Evolutionary conservation across 1,139 yeast species (phyloP), one percentile per base, ranked within the genome.

Genomic region (Arxiozyma slooffiae): DNA sequence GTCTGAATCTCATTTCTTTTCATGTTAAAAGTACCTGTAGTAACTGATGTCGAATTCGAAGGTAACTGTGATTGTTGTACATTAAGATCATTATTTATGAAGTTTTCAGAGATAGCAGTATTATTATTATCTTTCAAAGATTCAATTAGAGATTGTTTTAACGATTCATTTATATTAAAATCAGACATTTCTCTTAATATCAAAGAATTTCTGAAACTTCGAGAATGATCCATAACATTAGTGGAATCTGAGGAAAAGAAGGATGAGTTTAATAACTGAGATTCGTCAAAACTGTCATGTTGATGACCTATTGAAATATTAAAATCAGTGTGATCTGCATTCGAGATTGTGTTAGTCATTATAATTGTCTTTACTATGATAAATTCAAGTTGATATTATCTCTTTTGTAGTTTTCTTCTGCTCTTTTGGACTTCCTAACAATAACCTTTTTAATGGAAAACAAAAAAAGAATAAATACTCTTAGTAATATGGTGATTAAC

Each of bases 221-320:
- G 62, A 7, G 77, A 75, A 58, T 79, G 83, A 46, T 69, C 72
- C 20, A 58, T 55, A 34, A 66, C 63, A 46, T 67, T 62, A 9
- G 61, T 51, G 17, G 59, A 57, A 38, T 59, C 60, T 34, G 70
- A 62, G 48, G 67, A 63, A 41, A 69, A 67, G 55, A 61, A 62
- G 8, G 57, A 51, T 11, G 54, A 49, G 37, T 51, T 52, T 18
- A 54, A 26, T 16, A 54, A 44, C n/a, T 52, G 50, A 2, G 51
- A 48, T 7, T 53, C 36, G 30, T 53, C 53, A 36, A 26, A 51
- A 14, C 49, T 47, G 8, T 44, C 11, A n/a, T 23, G 42, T 11
- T 36, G 24, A 16, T 37, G 40, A n/a, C 21, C 3, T 17, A 36
- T 17, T 11, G 21, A n/a, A 22, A 3, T 23, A 22, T 23, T 17